These are phyloP conservation scores for Eruca vesicaria DNA, from an alignment of 441 rosid species.

Conservation along the genomic window DNA sequence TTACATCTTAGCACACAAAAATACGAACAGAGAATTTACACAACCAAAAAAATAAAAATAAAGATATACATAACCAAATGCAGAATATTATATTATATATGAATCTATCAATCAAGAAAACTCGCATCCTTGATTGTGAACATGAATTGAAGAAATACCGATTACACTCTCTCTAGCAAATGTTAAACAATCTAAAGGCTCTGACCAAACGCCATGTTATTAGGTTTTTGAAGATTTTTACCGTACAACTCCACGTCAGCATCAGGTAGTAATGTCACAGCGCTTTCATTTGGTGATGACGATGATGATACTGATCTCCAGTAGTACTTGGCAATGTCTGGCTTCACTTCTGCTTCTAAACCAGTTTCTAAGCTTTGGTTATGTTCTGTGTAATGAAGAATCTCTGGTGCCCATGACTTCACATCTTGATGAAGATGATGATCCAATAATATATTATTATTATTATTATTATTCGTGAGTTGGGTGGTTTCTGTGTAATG, in stretches of 20 bases:
- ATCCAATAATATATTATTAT: neutral
- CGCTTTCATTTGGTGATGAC: conserved; percentile 32
- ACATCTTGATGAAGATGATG: conserved; percentile 23
- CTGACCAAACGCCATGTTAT: conserved; percentile 27
- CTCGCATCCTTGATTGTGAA: conserved; percentile 14
- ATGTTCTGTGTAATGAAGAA: conserved; percentile 28
- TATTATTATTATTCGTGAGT: conserved; percentile 11
- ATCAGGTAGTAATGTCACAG: conserved; percentile 17
- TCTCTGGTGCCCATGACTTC: conserved; percentile 32
- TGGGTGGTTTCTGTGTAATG: conserved; percentile 28
- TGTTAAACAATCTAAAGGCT: conserved; percentile 20
- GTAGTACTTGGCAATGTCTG: conserved; percentile 31
- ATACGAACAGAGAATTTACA: conserved; percentile 15
- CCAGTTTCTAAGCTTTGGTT: conserved; percentile 28
- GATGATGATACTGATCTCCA: conserved; percentile 30
- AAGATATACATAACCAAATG: conserved; percentile 14
- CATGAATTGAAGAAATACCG: neutral
- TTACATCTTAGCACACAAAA: conserved; percentile 1
- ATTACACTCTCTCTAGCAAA: conserved; percentile 16
- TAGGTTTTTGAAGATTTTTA: conserved; percentile 29
- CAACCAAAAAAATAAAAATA: conserved; percentile 7
- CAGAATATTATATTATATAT: neutral
- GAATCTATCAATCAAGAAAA: conserved; percentile 12
- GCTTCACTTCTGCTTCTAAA: conserved; percentile 35
- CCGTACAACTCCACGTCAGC: conserved; percentile 26